phyloP scores from a whole-genome alignment of 169 alveolate species.

The Amoebophrya sp. region DNA sequence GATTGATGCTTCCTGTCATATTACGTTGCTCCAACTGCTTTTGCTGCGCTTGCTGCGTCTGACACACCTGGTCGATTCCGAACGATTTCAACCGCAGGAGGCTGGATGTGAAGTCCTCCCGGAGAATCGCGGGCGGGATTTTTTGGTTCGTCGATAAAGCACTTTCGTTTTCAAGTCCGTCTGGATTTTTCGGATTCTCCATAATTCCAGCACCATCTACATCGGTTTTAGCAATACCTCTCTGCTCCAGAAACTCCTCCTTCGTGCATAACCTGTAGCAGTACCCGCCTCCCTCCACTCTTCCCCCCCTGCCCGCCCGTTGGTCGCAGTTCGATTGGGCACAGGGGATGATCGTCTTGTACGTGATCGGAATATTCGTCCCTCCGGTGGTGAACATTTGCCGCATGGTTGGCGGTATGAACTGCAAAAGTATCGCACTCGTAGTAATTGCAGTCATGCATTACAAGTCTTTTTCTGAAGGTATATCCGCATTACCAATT shows the following conservation, averaged over 20 bases:
- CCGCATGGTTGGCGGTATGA: too few relatives aligned
- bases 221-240: too few relatives aligned
- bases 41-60: neutral
- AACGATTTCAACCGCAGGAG: conserved; percentile 84
- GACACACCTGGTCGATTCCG: conserved; percentile 79
- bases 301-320: conserved; percentile 96
- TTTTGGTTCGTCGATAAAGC: too few relatives aligned
- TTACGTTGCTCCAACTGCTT: too few relatives aligned
- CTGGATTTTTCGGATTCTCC: too few relatives aligned
- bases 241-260: too few relatives aligned
- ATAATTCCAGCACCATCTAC: too few relatives aligned
- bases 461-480: too few relatives aligned
- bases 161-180: too few relatives aligned
- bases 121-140: neutral
- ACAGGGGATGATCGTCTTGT: neutral
- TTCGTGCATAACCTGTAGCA: conserved; percentile 77
- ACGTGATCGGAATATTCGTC: neutral
- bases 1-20: neutral
- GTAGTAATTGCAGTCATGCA: too few relatives aligned
- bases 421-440: too few relatives aligned
- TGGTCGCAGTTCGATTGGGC: conserved; percentile 78
- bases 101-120: conserved; percentile 74
- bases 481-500: too few relatives aligned
- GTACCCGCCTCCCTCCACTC: conserved; percentile 86
- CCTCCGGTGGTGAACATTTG: conserved; percentile 17